phyloP scores from a whole-genome alignment of 1,284 basidiomycete species.

The Coniferiporia sulphurascens region DNA sequence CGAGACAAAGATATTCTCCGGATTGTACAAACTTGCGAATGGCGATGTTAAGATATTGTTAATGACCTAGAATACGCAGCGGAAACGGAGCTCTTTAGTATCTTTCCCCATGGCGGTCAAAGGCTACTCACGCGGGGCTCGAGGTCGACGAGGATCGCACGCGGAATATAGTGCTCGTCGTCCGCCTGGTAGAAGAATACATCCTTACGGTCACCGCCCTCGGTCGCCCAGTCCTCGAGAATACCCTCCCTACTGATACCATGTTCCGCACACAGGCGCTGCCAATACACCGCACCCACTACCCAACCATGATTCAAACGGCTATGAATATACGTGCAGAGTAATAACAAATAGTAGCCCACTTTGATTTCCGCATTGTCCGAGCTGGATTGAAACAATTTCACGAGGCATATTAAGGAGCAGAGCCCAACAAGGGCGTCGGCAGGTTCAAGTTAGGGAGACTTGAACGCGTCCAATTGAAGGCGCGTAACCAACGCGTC shows the following conservation, averaged over 20 bases:
- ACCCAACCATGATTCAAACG: constrained; percentile 15
- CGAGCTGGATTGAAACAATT: constrained; percentile 84
- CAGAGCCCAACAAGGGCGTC: background rate
- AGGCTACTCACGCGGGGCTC: constrained; percentile 79
- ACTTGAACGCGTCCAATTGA: background rate
- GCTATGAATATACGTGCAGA: background rate
- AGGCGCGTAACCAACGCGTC: constrained; percentile 18
- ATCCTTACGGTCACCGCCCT: constrained; percentile 94
- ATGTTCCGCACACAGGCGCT: constrained; percentile 92
- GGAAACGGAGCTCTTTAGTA: background rate
- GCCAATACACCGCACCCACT: constrained; percentile 95
- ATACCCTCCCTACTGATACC: constrained; percentile 93
- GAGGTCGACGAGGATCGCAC: constrained; percentile 95
- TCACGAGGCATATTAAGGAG: constrained; percentile 67
- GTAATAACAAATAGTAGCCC: background rate
- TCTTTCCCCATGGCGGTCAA: background rate
- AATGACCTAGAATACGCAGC: constrained; percentile 66
- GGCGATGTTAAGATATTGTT: constrained; percentile 92
- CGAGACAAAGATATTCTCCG: constrained; percentile 95
- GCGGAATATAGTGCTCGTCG: constrained; percentile 98
- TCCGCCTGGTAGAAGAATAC: constrained; percentile 99
- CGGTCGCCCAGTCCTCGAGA: constrained; percentile 91
- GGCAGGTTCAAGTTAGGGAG: background rate
- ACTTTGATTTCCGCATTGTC: constrained; percentile 98
- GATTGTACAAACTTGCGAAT: constrained; percentile 93